Evolutionary conservation across 2,329 filamentous ascomycete species (phyloP).

Genomic region (Pseudodiploospora longispora): DNA sequence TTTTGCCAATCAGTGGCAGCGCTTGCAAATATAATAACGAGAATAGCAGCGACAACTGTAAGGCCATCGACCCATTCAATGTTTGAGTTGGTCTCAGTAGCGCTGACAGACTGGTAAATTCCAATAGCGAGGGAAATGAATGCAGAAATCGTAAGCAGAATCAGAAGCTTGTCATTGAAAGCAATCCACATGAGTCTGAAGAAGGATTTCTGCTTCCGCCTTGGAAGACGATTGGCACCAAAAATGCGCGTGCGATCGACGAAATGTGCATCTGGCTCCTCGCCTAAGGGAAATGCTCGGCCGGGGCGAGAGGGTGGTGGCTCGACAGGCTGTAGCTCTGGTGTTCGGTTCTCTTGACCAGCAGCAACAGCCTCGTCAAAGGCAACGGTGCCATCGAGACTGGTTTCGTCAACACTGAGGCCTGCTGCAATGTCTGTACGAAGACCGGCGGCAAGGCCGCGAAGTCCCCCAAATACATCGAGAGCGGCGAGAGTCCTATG

Average conservation of each 20-base stretch:
- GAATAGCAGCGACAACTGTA: conserved; percentile 68
- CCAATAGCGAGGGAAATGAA: conserved; percentile 67
- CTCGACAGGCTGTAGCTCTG: conserved; percentile 12
- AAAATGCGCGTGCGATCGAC: conserved; percentile 62
- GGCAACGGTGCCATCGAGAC: conserved; percentile 34
- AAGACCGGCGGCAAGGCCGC: conserved; percentile 43
- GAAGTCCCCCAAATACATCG: conserved; percentile 43
- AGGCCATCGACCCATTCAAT: conserved; percentile 80
- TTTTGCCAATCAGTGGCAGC: conserved; percentile 80
- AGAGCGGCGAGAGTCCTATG: conserved; percentile 40
- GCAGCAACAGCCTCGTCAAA: conserved; percentile 42
- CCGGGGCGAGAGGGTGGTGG: conserved; percentile 13
- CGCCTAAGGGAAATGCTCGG: conserved; percentile 22
- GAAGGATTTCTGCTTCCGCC: conserved; percentile 61
- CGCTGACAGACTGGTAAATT: conserved; percentile 62
- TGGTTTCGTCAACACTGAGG: conserved; percentile 41
- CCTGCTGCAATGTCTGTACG: conserved; percentile 39
- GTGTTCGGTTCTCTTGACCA: conserved; percentile 22
- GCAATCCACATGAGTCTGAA: conserved; percentile 65
- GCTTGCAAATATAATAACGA: conserved; percentile 68
- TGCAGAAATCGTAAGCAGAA: conserved; percentile 62
- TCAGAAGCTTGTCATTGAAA: conserved; percentile 74
- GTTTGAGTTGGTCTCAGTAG: conserved; percentile 38
- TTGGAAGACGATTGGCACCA: conserved; percentile 49
- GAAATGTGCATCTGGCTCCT: conserved; percentile 18